Percentiles rank a stretch among this genome's conserved stretches.
phyloP scores from a whole-genome alignment of 1,139 yeast genomes.

The Pichia sp. region DNA sequence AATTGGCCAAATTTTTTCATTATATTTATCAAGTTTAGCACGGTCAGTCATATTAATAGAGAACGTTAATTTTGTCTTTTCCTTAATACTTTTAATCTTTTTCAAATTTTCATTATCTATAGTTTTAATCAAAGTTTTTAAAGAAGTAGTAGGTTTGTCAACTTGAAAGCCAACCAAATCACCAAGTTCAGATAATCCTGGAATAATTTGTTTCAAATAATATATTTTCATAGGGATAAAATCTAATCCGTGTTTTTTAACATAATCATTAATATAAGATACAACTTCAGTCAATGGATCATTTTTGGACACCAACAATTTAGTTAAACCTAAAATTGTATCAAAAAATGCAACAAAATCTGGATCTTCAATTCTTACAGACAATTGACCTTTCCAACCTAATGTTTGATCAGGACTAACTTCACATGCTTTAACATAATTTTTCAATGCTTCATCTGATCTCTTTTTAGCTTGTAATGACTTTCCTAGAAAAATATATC shows the following conservation, averaged over 20 bases:
- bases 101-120: constrained; percentile 39
- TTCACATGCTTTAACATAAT: constrained; percentile 41
- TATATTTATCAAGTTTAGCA: constrained; percentile 27
- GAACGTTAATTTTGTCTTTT: constrained; percentile 38
- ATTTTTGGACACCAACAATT: constrained; percentile 34
- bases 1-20: constrained; percentile 44
- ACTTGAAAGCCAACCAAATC: constrained; percentile 48
- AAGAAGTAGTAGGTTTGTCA: constrained; percentile 46
- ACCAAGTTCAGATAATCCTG: constrained; percentile 53
- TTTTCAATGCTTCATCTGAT: constrained; percentile 39
- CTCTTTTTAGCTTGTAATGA: constrained; percentile 40
- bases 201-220: constrained; percentile 51
- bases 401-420: constrained; percentile 49
- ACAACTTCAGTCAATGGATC: constrained; percentile 40
- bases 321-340: constrained; percentile 37
- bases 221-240: constrained; percentile 31
- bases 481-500: constrained; percentile 59
- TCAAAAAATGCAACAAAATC: constrained; percentile 45
- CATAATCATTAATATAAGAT: constrained; percentile 41
- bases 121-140: constrained; percentile 46
- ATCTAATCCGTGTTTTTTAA: constrained; percentile 6
- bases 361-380: constrained; percentile 34
- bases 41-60: constrained; percentile 36
- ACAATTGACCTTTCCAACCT: constrained; percentile 79
- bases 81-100: constrained; percentile 29